Percentiles rank a stretch among this genome's conserved stretches.
phyloP scores from a whole-genome alignment of 352 stramenopile species.

The Globisporangium rhizosaccharum region DNA sequence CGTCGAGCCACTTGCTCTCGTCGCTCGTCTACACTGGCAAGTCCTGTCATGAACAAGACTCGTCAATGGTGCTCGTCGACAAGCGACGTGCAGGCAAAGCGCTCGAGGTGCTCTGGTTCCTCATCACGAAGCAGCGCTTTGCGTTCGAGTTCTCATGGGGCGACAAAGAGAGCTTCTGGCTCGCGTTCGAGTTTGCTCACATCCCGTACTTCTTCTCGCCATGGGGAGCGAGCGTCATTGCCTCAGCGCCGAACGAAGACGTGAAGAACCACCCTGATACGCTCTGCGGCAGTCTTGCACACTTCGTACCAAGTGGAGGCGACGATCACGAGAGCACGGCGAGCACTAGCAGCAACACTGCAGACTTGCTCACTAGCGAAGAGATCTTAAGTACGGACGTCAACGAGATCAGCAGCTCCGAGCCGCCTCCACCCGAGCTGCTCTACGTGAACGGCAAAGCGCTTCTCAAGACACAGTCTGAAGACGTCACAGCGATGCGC shows the following conservation, averaged over 20 bases:
- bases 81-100: slow-evolving; percentile 25
- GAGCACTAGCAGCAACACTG: too few species aligned
- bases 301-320: slow-evolving; percentile 22
- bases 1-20: slow-evolving; percentile 33
- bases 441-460: slow-evolving; percentile 21
- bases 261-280: slow-evolving; percentile 31
- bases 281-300: slow-evolving; percentile 36
- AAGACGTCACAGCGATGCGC: slow-evolving; percentile 17
- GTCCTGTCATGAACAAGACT: slow-evolving; percentile 57
- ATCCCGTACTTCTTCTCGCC: slow-evolving; percentile 46
- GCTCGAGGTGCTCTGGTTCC: slow-evolving; percentile 30
- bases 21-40: slow-evolving; percentile 38
- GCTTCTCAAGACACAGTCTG: slow-evolving; percentile 25
- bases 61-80: slow-evolving; percentile 42
- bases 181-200: slow-evolving; percentile 45
- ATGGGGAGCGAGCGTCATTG: slow-evolving; percentile 31
- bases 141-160: slow-evolving; percentile 32
- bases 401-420: too few species aligned
- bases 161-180: slow-evolving; percentile 50
- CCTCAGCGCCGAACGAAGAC: slow-evolving; percentile 29
- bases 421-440: too few species aligned
- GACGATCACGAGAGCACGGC: too few species aligned
- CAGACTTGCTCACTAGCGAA: too few species aligned
- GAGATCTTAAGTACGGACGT: too few species aligned
- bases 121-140: slow-evolving; percentile 32